Evolutionary conservation across 257 asterid species (phyloP).

Genomic region (Solanum corneliomulleri): DNA sequence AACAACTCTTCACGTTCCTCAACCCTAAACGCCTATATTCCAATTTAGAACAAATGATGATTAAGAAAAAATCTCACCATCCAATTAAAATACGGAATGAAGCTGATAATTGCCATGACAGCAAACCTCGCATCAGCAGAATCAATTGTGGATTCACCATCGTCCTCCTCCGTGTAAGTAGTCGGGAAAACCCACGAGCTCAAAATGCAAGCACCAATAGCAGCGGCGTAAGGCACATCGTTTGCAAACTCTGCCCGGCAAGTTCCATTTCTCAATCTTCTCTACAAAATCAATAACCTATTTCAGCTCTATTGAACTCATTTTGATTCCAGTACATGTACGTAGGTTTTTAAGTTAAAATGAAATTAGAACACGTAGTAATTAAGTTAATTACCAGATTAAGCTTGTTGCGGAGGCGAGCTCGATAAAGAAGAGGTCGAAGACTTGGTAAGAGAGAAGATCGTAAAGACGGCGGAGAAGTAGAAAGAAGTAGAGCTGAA

Average conservation of each 20-base stretch:
- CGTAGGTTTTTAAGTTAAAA: background rate
- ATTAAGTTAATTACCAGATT: constrained; percentile 1
- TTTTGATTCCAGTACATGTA: background rate
- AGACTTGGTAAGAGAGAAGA: constrained; percentile 18
- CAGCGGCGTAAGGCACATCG: constrained; percentile 67
- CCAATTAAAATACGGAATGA: constrained; percentile 97
- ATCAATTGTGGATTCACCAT: constrained; percentile 61
- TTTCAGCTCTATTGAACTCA: background rate
- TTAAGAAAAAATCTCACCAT: constrained; percentile 32
- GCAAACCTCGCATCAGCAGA: constrained; percentile 81
- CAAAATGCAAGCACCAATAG: constrained; percentile 81
- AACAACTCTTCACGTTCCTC: background rate
- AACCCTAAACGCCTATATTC: background rate
- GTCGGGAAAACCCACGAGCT: constrained; percentile 62
- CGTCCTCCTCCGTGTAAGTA: constrained; percentile 47
- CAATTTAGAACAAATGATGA: background rate
- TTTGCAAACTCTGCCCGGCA: constrained; percentile 72
- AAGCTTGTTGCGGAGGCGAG: constrained; percentile 1
- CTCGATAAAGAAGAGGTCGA: constrained; percentile 15
- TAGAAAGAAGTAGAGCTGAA: constrained; percentile 21
- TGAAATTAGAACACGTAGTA: background rate
- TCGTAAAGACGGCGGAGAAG: constrained; percentile 18
- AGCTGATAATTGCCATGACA: constrained; percentile 88
- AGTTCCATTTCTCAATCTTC: constrained; percentile 38
- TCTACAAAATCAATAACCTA: constrained; percentile 6